These are phyloP conservation scores for Wickerhamiella occidentalis DNA, from an alignment of 805 yeast species.

Conservation along the genomic window DNA sequence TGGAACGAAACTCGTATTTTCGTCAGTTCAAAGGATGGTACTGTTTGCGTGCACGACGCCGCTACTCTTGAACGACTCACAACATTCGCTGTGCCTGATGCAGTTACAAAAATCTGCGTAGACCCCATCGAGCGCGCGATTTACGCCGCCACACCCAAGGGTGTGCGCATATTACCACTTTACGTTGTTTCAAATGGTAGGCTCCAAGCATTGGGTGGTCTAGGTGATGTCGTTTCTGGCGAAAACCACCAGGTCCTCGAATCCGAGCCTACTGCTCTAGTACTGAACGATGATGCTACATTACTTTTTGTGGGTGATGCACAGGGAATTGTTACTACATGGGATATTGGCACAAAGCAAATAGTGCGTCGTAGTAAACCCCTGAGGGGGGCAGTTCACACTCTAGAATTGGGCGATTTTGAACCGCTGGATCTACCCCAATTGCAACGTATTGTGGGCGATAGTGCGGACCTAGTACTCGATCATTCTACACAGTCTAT, in stretches of 20 bases:
- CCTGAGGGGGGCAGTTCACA: constrained; percentile 19
- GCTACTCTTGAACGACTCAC: constrained; percentile 38
- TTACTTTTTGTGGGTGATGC: constrained; percentile 19
- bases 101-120: constrained; percentile 44
- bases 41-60: constrained; percentile 60
- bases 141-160: constrained; percentile 58
- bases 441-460: constrained; percentile 22
- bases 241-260: constrained; percentile 34
- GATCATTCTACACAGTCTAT: not conserved
- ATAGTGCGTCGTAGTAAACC: constrained; percentile 23
- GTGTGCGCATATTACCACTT: constrained; percentile 47
- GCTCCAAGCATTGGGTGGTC: constrained; percentile 52
- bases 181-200: constrained; percentile 31
- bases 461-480: not conserved
- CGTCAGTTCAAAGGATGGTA: constrained; percentile 61
- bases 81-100: constrained; percentile 56
- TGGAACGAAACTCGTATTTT: constrained; percentile 50
- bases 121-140: constrained; percentile 73
- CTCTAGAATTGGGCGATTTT: constrained; percentile 15
- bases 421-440: constrained; percentile 20
- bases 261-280: constrained; percentile 11
- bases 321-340: constrained; percentile 36
- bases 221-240: constrained; percentile 38
- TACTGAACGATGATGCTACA: constrained; percentile 11
- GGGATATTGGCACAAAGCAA: constrained; percentile 41